Percentiles rank a stretch among this genome's conserved stretches.
phyloP scores from a whole-genome alignment of 2,329 filamentous ascomycete genomes.

The Scedosporium minutisporum region DNA sequence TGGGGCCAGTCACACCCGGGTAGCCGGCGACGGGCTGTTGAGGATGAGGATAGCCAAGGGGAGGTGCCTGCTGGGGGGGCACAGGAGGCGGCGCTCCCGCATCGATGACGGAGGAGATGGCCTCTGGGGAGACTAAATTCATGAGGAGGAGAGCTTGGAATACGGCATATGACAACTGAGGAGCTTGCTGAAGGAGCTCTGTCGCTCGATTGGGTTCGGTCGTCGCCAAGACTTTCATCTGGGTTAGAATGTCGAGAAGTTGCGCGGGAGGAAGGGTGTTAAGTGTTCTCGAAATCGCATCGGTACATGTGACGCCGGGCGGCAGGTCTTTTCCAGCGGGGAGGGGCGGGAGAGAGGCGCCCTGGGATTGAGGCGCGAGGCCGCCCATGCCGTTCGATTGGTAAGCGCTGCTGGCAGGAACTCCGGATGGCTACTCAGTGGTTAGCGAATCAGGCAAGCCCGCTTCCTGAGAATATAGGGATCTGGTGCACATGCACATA shows the following conservation, averaged over 20 bases:
- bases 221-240: conserved; percentile 87
- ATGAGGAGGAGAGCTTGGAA: conserved; percentile 91
- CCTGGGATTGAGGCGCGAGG: conserved; percentile 12
- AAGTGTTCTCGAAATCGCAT: conserved; percentile 87
- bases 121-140: conserved; percentile 78
- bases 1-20: conserved; percentile 17
- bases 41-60: conserved; percentile 19
- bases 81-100: conserved; percentile 32
- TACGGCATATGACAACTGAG: conserved; percentile 87
- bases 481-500: conserved; percentile 1
- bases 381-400: conserved; percentile 6
- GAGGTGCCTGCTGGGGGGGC: conserved; percentile 23
- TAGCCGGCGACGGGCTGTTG: conserved; percentile 24
- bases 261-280: conserved; percentile 78
- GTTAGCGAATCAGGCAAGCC: not conserved
- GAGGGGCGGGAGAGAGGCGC: conserved; percentile 60
- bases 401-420: not conserved
- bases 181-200: conserved; percentile 77
- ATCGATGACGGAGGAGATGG: conserved; percentile 74
- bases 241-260: conserved; percentile 82
- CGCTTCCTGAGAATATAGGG: not conserved
- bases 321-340: conserved; percentile 79
- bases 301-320: conserved; percentile 71
- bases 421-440: not conserved
- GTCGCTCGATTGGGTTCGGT: conserved; percentile 74